Conservation (phyloP, 305 asterid genomes). For the Andrographis paniculata region DNA sequence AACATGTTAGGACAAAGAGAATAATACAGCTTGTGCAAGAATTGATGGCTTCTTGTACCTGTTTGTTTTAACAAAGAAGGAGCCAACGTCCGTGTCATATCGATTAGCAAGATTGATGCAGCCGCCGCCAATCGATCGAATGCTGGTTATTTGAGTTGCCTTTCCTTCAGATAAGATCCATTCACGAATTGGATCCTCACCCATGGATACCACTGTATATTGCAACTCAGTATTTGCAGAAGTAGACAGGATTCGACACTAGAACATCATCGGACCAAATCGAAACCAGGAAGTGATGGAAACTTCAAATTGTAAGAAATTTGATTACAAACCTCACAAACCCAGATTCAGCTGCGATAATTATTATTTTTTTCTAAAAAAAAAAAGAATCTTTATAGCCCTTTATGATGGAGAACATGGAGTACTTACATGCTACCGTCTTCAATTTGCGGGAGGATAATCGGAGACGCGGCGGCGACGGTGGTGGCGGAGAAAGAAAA, state of each 20-base stretch:
- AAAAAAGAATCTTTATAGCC: slow-evolving; percentile 3
- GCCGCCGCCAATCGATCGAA: slow-evolving; percentile 86
- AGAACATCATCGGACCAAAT: slow-evolving; percentile 1
- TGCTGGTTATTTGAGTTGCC: slow-evolving; percentile 70
- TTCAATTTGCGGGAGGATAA: slow-evolving; percentile 26
- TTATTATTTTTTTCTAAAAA: not conserved
- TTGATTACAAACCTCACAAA: not conserved
- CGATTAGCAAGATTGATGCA: slow-evolving; percentile 79
- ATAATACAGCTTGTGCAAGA: not conserved
- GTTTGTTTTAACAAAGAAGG: slow-evolving; percentile 85
- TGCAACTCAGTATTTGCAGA: slow-evolving; percentile 6
- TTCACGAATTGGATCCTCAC: slow-evolving; percentile 75
- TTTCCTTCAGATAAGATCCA: slow-evolving; percentile 94
- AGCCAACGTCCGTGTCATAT: slow-evolving; percentile 78
- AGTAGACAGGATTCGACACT: not conserved
- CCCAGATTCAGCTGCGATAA: not conserved
- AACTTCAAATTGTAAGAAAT: not conserved
- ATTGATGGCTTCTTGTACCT: slow-evolving; percentile 34
- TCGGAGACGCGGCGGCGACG: slow-evolving; percentile 20
- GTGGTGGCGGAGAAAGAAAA: slow-evolving; percentile 19
- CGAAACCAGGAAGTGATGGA: not conserved
- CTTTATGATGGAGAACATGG: not conserved
- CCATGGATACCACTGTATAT: slow-evolving; percentile 59
- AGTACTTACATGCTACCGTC: slow-evolving; percentile 35
- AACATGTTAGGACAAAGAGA: slow-evolving; percentile 10